Evolutionary conservation across 2,329 filamentous ascomycete species (phyloP), one percentile per base, ranked within the genome.

Genomic region (Aureobasidium mangrovei): DNA sequence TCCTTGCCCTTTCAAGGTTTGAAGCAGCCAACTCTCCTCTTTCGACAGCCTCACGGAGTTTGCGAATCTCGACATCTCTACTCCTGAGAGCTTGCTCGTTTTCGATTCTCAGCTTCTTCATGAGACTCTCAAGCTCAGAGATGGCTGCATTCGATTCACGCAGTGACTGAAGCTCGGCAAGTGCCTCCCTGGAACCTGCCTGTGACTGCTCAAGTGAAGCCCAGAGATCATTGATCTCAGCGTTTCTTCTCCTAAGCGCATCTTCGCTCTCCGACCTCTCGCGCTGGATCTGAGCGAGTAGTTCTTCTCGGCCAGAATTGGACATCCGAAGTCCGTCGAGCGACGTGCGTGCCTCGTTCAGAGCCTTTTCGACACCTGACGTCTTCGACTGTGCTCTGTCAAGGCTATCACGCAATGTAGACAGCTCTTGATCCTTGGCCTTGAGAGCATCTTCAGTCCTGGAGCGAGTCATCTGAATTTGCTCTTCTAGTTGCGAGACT

Each of bases 151-250:
- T 44, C n/a, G 31, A 40, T 4, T 44, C 49, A 26, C 49, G 49
- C 32, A 53, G 29, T 3, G 49, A 53, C 31, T 53, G 49, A 8
- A 53, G n/a, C 9, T 53, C 49, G 10, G 49, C 39, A 29, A 53
- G 27, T 36, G 49, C 49, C 24, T 53, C 49, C 32, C 49, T 53
- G 4, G 49, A 53, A 10, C 49, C 49, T 31, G 49, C 40, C n/a
- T 53, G 49, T 10, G 49, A 53, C 27, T 53, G 49, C 49, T 53
- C 49, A 8, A 53, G 49, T 9, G 49, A 44, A 38, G 49, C 40
- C 49, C 49, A 53, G 1, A 53, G 32, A 31, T 53, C 49, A 26
- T 53, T 53, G 6, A 53, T 53, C 40, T 53, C 49, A 26, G 49
- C 49, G n/a, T 53, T 44, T 44, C 40, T 43, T 2, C 49, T 35